Percentiles rank a stretch among this genome's conserved stretches.
Conservation (phyloP, 2,329 filamentous ascomycete genomes). For the Diaporthe sp. region DNA sequence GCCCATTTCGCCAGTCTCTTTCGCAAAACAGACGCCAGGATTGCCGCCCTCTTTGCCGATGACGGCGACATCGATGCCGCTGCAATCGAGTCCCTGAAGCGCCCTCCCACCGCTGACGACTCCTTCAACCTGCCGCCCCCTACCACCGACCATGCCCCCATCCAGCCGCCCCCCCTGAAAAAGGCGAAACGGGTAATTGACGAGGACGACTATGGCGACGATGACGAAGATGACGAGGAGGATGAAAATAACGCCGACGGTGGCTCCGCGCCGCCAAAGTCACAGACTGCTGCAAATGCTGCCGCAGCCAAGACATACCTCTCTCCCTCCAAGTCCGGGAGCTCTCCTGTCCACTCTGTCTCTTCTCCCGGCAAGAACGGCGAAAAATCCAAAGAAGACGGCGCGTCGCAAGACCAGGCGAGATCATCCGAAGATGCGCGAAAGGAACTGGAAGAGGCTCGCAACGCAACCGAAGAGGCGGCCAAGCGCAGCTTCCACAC, state of each 20-base stretch:
- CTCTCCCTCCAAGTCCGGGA: conserved; percentile 79
- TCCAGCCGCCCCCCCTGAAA: conserved; percentile 76
- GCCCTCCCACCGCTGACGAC: conserved; percentile 52
- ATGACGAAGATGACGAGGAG: conserved; percentile 82
- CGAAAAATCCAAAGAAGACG: conserved; percentile 67
- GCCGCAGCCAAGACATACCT: conserved; percentile 71
- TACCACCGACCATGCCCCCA: conserved; percentile 70
- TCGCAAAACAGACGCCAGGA: conserved; percentile 81
- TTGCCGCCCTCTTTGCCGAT: conserved; percentile 80
- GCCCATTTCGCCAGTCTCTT: conserved; percentile 84
- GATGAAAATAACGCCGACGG: conserved; percentile 70
- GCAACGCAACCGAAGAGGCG: conserved; percentile 89
- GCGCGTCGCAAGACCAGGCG: conserved; percentile 64
- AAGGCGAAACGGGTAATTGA: conserved; percentile 83
- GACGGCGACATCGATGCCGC: conserved; percentile 66
- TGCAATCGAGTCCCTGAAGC: conserved; percentile 67
- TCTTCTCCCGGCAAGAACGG: conserved; percentile 72
- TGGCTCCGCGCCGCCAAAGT: conserved; percentile 30
- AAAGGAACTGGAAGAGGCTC: conserved; percentile 92
- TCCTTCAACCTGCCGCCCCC: conserved; percentile 62
- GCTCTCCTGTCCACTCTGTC: conserved; percentile 74
- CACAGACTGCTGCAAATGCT: conserved; percentile 58
- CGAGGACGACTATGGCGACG: conserved; percentile 88
- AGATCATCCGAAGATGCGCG: conserved; percentile 89
- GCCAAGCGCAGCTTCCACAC: conserved; percentile 93